phyloP scores from a whole-genome alignment of 352 stramenopile species.

The Pythium aphanidermatum region DNA sequence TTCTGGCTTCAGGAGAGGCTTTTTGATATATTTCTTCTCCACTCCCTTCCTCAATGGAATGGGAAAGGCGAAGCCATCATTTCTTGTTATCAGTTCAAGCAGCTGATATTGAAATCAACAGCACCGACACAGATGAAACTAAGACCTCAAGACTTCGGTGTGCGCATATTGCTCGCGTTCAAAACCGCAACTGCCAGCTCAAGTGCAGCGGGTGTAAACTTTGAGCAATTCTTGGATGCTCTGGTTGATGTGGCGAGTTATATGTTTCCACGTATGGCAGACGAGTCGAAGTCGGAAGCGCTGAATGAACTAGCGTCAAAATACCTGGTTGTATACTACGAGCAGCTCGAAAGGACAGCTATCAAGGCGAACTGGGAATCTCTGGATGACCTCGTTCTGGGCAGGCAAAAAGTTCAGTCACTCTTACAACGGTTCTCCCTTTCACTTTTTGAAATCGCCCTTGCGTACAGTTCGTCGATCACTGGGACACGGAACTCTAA shows the following conservation, averaged over 20 bases:
- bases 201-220: constrained; percentile 26
- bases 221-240: constrained; percentile 57
- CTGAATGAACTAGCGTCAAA: constrained; percentile 32
- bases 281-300: constrained; percentile 23
- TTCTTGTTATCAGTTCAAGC: constrained; percentile 66
- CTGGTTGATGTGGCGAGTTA: constrained; percentile 42
- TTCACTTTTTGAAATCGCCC: constrained; percentile 31
- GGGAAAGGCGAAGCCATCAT: constrained; percentile 30
- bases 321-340: constrained; percentile 35
- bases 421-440: constrained; percentile 41
- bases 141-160: constrained; percentile 31
- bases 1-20: constrained; percentile 57
- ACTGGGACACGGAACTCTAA: constrained; percentile 18
- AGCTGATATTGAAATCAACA: constrained; percentile 36
- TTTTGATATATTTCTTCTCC: constrained; percentile 59
- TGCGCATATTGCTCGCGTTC: constrained; percentile 28
- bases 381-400: constrained; percentile 30
- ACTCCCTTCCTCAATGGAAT: constrained; percentile 46
- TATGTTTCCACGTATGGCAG: constrained; percentile 25
- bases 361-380: too few species aligned
- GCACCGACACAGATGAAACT: not conserved
- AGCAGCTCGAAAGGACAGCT: constrained; percentile 4
- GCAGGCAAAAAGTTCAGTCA: constrained; percentile 16
- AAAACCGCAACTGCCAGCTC: constrained; percentile 21
- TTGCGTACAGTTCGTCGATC: constrained; percentile 42